A percentile compares a stretch with the other conserved stretches of the same genome.
phyloP scores from a whole-genome alignment of 129 eudicot species.

The Helichrysum umbraculigerum region DNA sequence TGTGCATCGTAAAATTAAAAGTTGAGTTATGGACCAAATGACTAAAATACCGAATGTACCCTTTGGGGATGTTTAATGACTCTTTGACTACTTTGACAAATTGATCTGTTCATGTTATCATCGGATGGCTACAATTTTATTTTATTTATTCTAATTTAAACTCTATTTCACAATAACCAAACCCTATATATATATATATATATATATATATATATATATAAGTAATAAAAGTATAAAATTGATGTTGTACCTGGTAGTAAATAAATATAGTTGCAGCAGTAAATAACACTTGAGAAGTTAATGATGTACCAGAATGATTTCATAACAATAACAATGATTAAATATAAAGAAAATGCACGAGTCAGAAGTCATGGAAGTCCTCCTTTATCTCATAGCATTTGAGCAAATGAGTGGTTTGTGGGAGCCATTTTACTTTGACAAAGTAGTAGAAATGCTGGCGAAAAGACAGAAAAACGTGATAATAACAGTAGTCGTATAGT shows the following conservation, averaged over 20 bases:
- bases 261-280: slow-evolving; percentile 10
- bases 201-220: too few species aligned
- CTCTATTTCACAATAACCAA: too few species aligned
- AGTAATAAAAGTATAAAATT: slow-evolving; percentile 9
- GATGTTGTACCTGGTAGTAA: background rate
- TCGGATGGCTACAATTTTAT: too few species aligned
- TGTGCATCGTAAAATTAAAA: too few species aligned
- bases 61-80: too few species aligned
- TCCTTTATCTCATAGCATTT: slow-evolving; percentile 16
- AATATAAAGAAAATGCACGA: background rate
- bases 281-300: slow-evolving; percentile 26
- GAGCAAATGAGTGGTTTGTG: slow-evolving; percentile 19
- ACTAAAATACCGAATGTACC: too few species aligned
- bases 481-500: background rate
- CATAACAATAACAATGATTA: background rate
- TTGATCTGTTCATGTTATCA: too few species aligned
- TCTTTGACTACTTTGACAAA: too few species aligned
- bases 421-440: slow-evolving; percentile 22
- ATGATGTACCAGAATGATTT: slow-evolving; percentile 15
- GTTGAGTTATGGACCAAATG: too few species aligned
- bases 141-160: too few species aligned
- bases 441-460: slow-evolving; percentile 10
- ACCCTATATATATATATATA: too few species aligned
- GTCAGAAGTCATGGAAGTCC: slow-evolving; percentile 2
- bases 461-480: slow-evolving; percentile 10